Evolutionary conservation across 78 protist genomes (phyloP), one percentile per base, ranked within the genome.

Genomic region (Dictyostelium citrinum): DNA sequence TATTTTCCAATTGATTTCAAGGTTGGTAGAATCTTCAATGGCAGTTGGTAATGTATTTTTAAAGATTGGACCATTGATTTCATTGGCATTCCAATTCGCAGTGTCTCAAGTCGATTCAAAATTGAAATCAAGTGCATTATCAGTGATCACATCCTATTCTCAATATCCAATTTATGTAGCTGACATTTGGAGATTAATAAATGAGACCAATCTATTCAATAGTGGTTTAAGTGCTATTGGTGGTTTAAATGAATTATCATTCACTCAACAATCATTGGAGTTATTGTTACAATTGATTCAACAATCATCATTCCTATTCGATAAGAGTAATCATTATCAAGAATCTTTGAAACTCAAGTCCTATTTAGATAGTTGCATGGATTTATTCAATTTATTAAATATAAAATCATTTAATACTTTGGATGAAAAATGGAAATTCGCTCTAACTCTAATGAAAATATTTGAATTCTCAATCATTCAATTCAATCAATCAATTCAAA

Each of bases 401-500:
- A 88, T 78, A 76, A 88, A 88, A 29, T 49, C 84, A 39, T 88
- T 88, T 35, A 67, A 68, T 37, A 31, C 39, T 5, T 27, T 79
- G 10, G 27, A 39, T 9, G 93, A 88, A 37, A 88, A 88, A 46
- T 88, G 93, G 93, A 61, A 39, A 27, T 75, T 88, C 33, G 61
- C 82, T 14, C 41, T 78, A 20, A 67, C 68, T 1, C 5, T 88
- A 3, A 22, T 88, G 9, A 46, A 78, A 14, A 88, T 88, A 12
- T 78, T 88, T 31, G 85, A 77, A 43, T 88, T 45, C 45, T 78
- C 49, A 64, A 67, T 88, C 35, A 22, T 33, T 5, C 93, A 88
- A 46, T 88, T 88, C 80, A 76, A 88, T 70, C 10, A 17, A 9
- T 58, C 86, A 12, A 45, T 74, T 27, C 10, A 7, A 35, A 74